Evolutionary conservation across 169 alveolate genomes (phyloP).

Genomic region (Cyclospora cayetanensis): DNA sequence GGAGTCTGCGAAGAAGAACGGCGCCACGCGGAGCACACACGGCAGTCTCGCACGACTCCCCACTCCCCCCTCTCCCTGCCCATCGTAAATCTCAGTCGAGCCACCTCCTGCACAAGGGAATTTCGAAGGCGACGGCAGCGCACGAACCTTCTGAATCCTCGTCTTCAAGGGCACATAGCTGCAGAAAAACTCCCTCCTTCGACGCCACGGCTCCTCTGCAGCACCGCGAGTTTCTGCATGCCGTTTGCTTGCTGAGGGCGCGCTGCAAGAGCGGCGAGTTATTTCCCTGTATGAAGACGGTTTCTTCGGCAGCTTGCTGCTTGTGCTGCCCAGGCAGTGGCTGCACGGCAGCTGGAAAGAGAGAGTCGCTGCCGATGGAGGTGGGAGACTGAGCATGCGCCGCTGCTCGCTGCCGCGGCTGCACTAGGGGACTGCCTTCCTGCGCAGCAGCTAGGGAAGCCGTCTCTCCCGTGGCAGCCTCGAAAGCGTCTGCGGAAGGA

Average conservation of each 20-base stretch:
- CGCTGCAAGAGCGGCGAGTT: constrained; percentile 5
- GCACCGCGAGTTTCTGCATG: constrained; percentile 37
- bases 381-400: no score
- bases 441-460: neutral
- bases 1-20: no score
- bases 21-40: no score
- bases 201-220: neutral
- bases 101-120: no score
- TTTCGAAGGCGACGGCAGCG: no score
- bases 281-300: neutral
- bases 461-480: neutral
- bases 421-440: constrained; percentile 40
- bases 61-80: no score
- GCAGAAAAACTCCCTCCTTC: constrained; percentile 10
- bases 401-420: neutral
- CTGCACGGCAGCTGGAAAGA: neutral
- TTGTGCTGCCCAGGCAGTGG: constrained; percentile 44
- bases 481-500: neutral
- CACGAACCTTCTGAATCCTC: constrained; percentile 18
- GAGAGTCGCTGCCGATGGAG: no score
- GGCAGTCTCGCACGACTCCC: no score
- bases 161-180: constrained; percentile 45
- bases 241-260: constrained; percentile 1
- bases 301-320: neutral
- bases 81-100: no score